Conservation (phyloP, 1,284 basidiomycete genomes). For the Fistulinella staudtii region DNA sequence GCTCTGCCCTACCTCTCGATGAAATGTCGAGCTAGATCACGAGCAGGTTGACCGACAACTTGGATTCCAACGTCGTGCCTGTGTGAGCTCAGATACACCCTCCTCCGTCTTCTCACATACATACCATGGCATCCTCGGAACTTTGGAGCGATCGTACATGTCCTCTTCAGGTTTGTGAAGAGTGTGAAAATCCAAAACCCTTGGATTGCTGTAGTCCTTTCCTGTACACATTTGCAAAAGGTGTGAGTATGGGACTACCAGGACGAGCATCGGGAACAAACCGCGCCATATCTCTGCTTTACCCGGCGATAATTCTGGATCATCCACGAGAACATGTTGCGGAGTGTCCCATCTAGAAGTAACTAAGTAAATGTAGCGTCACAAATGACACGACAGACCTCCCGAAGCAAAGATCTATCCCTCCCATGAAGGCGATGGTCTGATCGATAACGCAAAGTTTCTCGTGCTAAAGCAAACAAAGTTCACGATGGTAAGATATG, state of each 20-base stretch:
- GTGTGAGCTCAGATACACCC: neutral
- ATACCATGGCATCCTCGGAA: conserved; percentile 96
- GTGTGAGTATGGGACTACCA: neutral
- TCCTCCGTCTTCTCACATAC: conserved; percentile 14
- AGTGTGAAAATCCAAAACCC: conserved; percentile 84
- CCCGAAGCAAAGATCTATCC: conserved; percentile 91
- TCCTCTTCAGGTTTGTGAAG: conserved; percentile 92
- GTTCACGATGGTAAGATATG: neutral
- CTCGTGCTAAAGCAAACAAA: conserved; percentile 69
- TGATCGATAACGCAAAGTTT: conserved; percentile 98
- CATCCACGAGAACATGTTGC: conserved; percentile 88
- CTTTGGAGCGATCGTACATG: conserved; percentile 86
- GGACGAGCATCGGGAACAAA: conserved; percentile 24
- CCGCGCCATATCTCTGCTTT: conserved; percentile 82
- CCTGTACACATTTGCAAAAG: conserved; percentile 40
- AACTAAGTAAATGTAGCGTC: neutral
- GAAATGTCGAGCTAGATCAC: conserved; percentile 95
- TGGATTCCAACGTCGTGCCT: conserved; percentile 98
- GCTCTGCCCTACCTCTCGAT: conserved; percentile 66
- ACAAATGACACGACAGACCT: conserved; percentile 40
- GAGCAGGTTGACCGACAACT: conserved; percentile 92
- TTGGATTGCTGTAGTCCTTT: conserved; percentile 92
- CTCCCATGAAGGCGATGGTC: conserved; percentile 97
- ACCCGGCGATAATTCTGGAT: conserved; percentile 60
- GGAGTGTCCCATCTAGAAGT: conserved; percentile 86